phyloP scores from a whole-genome alignment of 495 filamentous ascomycete species.

The Thozetella sp. region DNA sequence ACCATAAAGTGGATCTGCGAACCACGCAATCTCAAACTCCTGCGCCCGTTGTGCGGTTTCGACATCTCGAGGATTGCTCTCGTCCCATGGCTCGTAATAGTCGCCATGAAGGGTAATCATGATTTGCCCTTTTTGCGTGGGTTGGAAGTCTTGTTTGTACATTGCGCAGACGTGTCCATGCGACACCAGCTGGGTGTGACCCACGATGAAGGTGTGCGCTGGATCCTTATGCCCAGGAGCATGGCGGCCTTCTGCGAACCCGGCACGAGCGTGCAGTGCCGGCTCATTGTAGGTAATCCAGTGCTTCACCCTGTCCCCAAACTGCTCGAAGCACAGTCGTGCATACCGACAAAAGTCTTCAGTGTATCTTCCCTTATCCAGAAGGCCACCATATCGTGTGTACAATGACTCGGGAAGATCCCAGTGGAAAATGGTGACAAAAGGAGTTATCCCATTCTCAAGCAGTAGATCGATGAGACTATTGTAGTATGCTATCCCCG shows the following conservation, averaged over 20 bases:
- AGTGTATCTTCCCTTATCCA: conserved; percentile 54
- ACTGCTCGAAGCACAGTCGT: conserved; percentile 43
- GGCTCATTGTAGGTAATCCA: conserved; percentile 63
- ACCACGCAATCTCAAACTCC: conserved; percentile 62
- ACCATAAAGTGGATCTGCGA: conserved; percentile 45
- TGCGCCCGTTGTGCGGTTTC: conserved; percentile 54
- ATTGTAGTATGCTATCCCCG: conserved; percentile 48
- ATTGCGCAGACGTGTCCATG: conserved; percentile 53
- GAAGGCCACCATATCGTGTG: conserved; percentile 52
- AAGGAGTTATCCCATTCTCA: conserved; percentile 48
- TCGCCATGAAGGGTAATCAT: conserved; percentile 60
- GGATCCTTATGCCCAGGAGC: conserved; percentile 53
- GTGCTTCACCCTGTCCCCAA: conserved; percentile 52
- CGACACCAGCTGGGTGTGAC: conserved; percentile 48
- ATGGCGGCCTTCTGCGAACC: conserved; percentile 52
- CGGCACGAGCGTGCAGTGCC: conserved; percentile 51
- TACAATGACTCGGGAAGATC: conserved; percentile 55
- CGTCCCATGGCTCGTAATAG: conserved; percentile 60
- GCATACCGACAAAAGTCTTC: conserved; percentile 52
- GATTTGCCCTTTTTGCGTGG: conserved; percentile 47
- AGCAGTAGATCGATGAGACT: conserved; percentile 51
- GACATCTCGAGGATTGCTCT: conserved; percentile 47
- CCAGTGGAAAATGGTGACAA: conserved; percentile 58
- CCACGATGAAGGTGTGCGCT: conserved; percentile 55
- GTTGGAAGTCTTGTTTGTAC: conserved; percentile 54